These are phyloP conservation scores for Euphorbia celastroides DNA, from an alignment of 441 rosid genomes.

Conservation along the genomic window DNA sequence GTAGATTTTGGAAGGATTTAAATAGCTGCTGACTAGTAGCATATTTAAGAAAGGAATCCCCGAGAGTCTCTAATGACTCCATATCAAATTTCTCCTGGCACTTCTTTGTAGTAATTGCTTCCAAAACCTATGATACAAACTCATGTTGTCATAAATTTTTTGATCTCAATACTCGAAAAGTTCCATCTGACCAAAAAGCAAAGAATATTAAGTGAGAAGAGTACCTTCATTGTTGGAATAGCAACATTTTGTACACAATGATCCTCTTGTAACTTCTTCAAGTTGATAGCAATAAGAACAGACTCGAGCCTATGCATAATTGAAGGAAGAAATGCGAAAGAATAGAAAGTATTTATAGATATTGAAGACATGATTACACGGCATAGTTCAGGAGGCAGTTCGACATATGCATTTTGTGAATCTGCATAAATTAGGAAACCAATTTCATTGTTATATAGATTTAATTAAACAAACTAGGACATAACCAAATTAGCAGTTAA, in stretches of 20 bases:
- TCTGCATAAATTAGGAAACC: too few relatives aligned
- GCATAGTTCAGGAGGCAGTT: conserved; percentile 94
- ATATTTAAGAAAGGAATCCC: conserved; percentile 89
- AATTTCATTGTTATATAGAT: too few relatives aligned
- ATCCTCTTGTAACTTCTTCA: conserved; percentile 49
- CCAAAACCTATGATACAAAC: conserved; percentile 53
- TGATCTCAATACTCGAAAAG: neutral
- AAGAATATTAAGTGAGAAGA: too few relatives aligned
- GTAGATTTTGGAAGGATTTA: conserved; percentile 38
- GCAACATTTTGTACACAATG: conserved; percentile 30
- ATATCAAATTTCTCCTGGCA: conserved; percentile 78
- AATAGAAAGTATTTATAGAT: conserved; percentile 60
- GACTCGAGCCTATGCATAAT: conserved; percentile 76
- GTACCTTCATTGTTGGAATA: conserved; percentile 77
- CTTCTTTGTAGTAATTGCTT: conserved; percentile 79
- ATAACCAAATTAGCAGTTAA: too few relatives aligned
- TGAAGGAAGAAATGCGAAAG: conserved; percentile 69
- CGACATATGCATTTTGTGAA: conserved; percentile 39
- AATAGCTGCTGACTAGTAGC: conserved; percentile 73
- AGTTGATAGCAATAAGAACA: conserved; percentile 62
- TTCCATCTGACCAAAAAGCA: too few relatives aligned
- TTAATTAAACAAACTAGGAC: too few relatives aligned
- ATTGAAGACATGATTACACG: too few relatives aligned
- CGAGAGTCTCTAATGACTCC: conserved; percentile 88
- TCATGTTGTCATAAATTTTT: conserved; percentile 7